Base-by-base conservation (phyloP, 1,139 yeast genomes). In the Sugiyamaella neomexicana region DNA sequence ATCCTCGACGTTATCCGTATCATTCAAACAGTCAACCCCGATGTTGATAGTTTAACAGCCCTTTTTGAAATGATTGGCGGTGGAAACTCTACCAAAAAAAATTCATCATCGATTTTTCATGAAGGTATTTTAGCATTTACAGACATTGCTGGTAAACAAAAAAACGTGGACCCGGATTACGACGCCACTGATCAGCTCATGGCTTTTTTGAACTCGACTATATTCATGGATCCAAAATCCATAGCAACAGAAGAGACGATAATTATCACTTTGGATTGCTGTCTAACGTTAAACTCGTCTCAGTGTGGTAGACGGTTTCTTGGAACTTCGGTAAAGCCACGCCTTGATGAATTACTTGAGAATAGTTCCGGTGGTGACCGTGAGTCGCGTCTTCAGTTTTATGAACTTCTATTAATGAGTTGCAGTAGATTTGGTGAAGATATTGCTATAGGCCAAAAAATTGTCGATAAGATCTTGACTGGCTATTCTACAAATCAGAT, bases 341-440 rank as follows among this genome's bases (percentile, higher is more conserved):
- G 39, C 10, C 34, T 61, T 16, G 57, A 55, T 8, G 36, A 52
- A 5, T 25, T 50, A 0, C 29, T 32, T 9, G 27, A 12, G 16
- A 37, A n/a, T 3, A 15, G 12, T 10, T 7, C 13, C 20, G 47
- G 34, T 12, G 12, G 2, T 2, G 50, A 52, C 36, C 23, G 32
- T 5, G 60, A 56, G 29, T 49, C 59, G 6, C 47, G 56, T 29
- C 50, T 64, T 1, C 66, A 62, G 49, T 62, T 53, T 37, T 57
- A 55, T 38, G 72, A 68, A 51, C 65, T 69, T 12, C 49, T 67
- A 16, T 57, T 69, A 12, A 54, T 67, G 55, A 53, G 64, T 7
- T 53, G 64, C 37, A 58, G 66, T 16, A 56, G 59, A 25, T 64
- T 68, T 38, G 63, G 62, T 2, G 65, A 54, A 23, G 61, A 57